Evolutionary conservation across 1,284 basidiomycete genomes (phyloP).

Genomic region (Laetiporus sulphureus): DNA sequence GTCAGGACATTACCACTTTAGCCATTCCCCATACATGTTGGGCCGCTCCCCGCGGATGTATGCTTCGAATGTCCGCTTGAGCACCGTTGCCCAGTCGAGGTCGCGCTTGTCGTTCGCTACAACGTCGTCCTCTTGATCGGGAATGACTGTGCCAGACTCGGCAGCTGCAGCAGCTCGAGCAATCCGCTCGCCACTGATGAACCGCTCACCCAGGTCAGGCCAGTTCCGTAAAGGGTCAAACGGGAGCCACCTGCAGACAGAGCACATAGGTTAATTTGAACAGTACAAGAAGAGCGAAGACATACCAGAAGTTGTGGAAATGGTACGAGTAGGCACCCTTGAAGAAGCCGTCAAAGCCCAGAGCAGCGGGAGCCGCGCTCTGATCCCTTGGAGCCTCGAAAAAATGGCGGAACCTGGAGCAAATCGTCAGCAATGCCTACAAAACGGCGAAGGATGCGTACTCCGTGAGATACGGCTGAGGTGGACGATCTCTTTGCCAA

Average conservation of each 20-base stretch:
- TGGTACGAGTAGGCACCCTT: constrained; percentile 67
- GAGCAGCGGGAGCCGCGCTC: constrained; percentile 45
- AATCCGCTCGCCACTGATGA: constrained; percentile 64
- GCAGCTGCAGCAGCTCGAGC: constrained; percentile 35
- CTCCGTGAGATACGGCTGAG: constrained; percentile 61
- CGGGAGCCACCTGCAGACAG: constrained; percentile 77
- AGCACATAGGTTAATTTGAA: not conserved
- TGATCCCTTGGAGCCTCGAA: constrained; percentile 51
- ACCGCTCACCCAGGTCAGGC: constrained; percentile 83
- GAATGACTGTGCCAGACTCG: constrained; percentile 13
- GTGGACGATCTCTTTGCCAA: constrained; percentile 58
- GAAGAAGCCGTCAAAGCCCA: constrained; percentile 66
- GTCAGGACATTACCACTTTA: constrained; percentile 45
- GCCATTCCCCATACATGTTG: constrained; percentile 90
- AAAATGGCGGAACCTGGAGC: constrained; percentile 47
- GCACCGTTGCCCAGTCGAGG: constrained; percentile 82
- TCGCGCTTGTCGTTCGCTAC: constrained; percentile 58
- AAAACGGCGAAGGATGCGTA: constrained; percentile 25
- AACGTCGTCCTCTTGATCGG: constrained; percentile 31
- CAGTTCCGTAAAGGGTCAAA: constrained; percentile 86
- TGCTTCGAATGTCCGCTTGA: constrained; percentile 89
- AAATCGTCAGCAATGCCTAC: constrained; percentile 6
- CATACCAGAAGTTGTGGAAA: constrained; percentile 40
- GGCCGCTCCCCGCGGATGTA: constrained; percentile 83
- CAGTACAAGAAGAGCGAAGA: not conserved